phyloP scores from a whole-genome alignment of 768 basidiomycete species.

The Rhizopogon vesiculosus region DNA sequence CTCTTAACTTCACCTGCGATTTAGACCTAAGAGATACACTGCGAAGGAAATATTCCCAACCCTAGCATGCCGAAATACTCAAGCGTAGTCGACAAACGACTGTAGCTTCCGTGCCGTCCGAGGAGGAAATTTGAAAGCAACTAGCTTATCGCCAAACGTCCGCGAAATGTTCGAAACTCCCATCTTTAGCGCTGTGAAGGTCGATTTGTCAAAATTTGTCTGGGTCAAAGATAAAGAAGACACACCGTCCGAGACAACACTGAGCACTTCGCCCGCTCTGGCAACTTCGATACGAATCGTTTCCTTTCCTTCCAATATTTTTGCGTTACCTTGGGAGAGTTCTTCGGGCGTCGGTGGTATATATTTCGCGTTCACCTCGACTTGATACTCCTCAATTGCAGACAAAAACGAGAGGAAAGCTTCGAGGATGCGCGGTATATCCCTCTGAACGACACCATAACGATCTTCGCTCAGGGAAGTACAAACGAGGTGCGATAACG shows the following conservation, averaged over 20 bases:
- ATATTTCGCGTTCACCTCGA: constrained; percentile 41
- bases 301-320: constrained; percentile 35
- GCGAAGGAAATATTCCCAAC: too few species aligned
- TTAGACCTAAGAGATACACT: too few species aligned
- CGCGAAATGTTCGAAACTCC: constrained; percentile 60
- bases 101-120: constrained; percentile 62
- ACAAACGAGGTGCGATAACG: constrained; percentile 60
- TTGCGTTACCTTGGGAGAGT: constrained; percentile 15
- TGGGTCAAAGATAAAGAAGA: constrained; percentile 8
- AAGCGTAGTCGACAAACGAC: constrained; percentile 64
- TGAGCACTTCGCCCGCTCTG: constrained; percentile 50
- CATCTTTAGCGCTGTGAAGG: constrained; percentile 53
- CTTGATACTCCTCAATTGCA: constrained; percentile 62
- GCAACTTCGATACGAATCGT: constrained; percentile 44
- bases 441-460: constrained; percentile 80
- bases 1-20: too few species aligned
- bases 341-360: constrained; percentile 34
- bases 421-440: constrained; percentile 79
- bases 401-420: constrained; percentile 63
- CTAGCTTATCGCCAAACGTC: constrained; percentile 71
- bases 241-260: constrained; percentile 56
- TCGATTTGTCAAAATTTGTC: not conserved
- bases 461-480: constrained; percentile 76
- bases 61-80: not conserved
- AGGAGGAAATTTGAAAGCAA: constrained; percentile 78